Evolutionary conservation across 352 stramenopile genomes (phyloP).

Genomic region (Globisporangium paddicum): DNA sequence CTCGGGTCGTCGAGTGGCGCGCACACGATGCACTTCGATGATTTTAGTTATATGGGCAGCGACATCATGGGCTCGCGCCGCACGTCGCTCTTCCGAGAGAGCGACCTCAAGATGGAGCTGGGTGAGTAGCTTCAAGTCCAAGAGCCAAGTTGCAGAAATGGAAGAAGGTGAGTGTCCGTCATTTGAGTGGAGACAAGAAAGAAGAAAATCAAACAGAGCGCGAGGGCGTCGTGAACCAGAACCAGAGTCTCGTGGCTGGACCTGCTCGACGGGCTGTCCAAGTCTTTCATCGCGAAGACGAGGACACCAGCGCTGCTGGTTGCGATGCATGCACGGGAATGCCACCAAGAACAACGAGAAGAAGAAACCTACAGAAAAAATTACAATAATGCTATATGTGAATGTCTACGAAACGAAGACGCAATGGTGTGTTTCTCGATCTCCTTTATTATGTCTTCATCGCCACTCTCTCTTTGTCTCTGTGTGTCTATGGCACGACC

Average conservation of each 20-base stretch:
- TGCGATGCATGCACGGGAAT: background rate
- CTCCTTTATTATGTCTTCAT: constrained; percentile 2
- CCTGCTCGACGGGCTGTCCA: background rate
- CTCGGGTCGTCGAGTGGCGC: constrained; percentile 48
- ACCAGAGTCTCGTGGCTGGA: too few relatives aligned
- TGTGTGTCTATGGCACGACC: constrained; percentile 50
- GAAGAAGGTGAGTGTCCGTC: background rate
- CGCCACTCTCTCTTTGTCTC: background rate
- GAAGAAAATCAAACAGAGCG: background rate
- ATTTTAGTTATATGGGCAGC: constrained; percentile 87
- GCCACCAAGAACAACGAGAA: background rate
- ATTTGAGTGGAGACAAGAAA: background rate
- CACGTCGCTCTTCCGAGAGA: constrained; percentile 79
- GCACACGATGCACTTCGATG: constrained; percentile 82
- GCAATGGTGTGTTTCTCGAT: background rate
- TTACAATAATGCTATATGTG: constrained; percentile 4
- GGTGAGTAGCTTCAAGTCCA: constrained; percentile 31
- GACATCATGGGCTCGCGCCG: constrained; percentile 81
- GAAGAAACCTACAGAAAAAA: constrained; percentile 1
- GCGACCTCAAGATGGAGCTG: constrained; percentile 83
- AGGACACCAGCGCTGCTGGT: too few relatives aligned
- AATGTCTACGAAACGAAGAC: background rate
- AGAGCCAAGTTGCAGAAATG: background rate
- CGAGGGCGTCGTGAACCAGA: background rate
- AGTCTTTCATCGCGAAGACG: background rate